Evolutionary conservation across 768 basidiomycete species (phyloP).

Genomic region (Lentinula aciculospora): DNA sequence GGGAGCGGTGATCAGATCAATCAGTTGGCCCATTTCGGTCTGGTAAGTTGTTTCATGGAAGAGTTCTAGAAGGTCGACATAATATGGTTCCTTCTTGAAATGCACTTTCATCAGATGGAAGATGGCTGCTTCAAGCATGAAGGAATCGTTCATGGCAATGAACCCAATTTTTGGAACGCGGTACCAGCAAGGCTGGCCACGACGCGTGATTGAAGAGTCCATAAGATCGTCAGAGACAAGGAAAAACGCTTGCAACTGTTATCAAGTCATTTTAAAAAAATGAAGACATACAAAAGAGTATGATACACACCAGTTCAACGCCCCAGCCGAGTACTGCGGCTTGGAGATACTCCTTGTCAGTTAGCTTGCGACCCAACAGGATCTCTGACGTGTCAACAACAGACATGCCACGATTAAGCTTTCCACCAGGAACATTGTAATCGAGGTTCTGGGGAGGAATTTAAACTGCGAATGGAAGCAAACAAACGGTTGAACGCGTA

Average conservation of each 20-base stretch:
- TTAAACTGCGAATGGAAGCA: background rate
- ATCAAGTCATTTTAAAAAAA: background rate
- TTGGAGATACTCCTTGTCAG: conserved; percentile 83
- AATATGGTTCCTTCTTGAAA: conserved; percentile 76
- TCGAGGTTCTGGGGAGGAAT: conserved; percentile 59
- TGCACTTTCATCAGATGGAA: conserved; percentile 85
- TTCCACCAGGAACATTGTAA: conserved; percentile 94
- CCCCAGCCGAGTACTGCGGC: conserved; percentile 92
- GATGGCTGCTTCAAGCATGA: conserved; percentile 94
- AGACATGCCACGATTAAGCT: conserved; percentile 94
- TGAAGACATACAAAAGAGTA: background rate
- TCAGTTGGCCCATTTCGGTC: conserved; percentile 94
- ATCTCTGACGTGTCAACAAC: conserved; percentile 93
- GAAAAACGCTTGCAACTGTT: conserved; percentile 94
- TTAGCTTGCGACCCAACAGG: conserved; percentile 62
- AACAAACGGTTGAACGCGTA: conserved; percentile 29
- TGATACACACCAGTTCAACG: conserved; percentile 82
- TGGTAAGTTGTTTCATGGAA: conserved; percentile 89
- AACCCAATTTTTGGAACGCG: conserved; percentile 55
- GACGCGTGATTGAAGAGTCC: conserved; percentile 90
- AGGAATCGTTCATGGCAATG: conserved; percentile 93
- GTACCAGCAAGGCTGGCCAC: conserved; percentile 96
- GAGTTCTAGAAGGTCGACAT: conserved; percentile 84
- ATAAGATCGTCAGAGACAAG: conserved; percentile 97
- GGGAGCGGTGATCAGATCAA: conserved; percentile 93